Base-by-base conservation (phyloP, 768 basidiomycete genomes). In the Crassisporium funariophilum region DNA sequence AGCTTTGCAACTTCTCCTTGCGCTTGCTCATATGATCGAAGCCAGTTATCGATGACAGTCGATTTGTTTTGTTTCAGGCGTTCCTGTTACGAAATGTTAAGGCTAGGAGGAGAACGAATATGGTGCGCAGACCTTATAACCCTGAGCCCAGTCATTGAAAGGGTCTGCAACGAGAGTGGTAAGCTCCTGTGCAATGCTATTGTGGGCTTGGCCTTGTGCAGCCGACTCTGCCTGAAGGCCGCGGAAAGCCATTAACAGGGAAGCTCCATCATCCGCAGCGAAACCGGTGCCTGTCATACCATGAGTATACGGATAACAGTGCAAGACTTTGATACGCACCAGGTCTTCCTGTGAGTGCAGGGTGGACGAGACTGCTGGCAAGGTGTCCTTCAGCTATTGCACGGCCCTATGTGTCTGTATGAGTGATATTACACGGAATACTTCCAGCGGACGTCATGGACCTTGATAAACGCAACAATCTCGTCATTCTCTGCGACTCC, bases 401-500 rank as follows among this genome's bases (percentile, higher is more conserved):
- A 47, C 92, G 84, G 41, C 87, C 81, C 91, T 95, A 45, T 10
- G 37, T 40, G 13, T 11, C 44, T 29, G 29, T 42, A 44, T 20
- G 16, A 15, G n/a, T 7, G n/a, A 39, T 13, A 50, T 47, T 41
- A 24, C 25, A 11, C n/a, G n/a, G n/a, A n/a, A n/a, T n/a, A n/a
- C n/a, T n/a, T n/a, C n/a, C 23, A 15, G 19, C 19, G 4, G 16
- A 38, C 29, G 23, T n/a, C 49, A 59, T 82, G 43, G 63, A 92
- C 93, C 67, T 82, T 75, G 40, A 97, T 86, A 69, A 95, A 95
- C 15, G 80, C 74, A 45, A 87, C 72, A 34, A 95, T 82, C 64
- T 95, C 87, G 47, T 84, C 80, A 68, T 94, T 88, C 72, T 97
- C 94, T 12, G 75, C 75, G 17, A 83, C 74, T 31, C 94, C 91